Evolutionary conservation across 371 early-diverging fungal genomes (phyloP), one percentile per base, ranked within the genome.

Genomic region (Rhizopus microsporus): DNA sequence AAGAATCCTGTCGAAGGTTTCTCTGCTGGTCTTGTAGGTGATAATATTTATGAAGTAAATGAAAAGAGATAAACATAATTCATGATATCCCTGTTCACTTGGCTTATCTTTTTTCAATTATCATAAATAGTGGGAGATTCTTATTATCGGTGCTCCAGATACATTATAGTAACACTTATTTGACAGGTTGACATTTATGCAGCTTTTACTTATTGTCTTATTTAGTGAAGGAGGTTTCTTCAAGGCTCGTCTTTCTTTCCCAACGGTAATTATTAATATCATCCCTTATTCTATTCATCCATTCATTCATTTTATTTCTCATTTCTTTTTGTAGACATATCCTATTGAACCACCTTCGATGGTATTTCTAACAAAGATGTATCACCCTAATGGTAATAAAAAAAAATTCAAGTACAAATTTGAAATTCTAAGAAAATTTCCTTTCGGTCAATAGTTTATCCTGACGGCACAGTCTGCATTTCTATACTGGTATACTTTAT

Each of bases 391-490:
- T 74, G 91, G 78, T 90, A 82, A 54, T 38, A 46, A 33, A 12
- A 33, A 12, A 44, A 35, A 17, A 7, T 17, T 29, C 30, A 43
- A 10, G 15, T 8, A 35, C 9, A 44, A 29, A 30, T 42, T 29
- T 43, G 51, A 35, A 42, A 51, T 49, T 37, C 23, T 31, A 49
- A 37, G 17, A 13, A 23, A 43, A 53, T 17, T 45, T 34, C 16
- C 10, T 23, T 12, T 31, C 13, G 29, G 4, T n/a, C 9, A 37
- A 31, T 72, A 87, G 86, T 88, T 30, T 92, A 95, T 70, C 78
- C 82, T 23, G 80, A 89, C 69, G 98, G 96, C 33, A 85, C 84
- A 37, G 93, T 97, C 6, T 96, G 96, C 76, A 93, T 96, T 54
- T 89, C 90, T n/a, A 97, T 95, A 65, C 75, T 96, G 77, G 92